Base-by-base conservation (phyloP, 345 rosid genomes). In the Salix viminalis region DNA sequence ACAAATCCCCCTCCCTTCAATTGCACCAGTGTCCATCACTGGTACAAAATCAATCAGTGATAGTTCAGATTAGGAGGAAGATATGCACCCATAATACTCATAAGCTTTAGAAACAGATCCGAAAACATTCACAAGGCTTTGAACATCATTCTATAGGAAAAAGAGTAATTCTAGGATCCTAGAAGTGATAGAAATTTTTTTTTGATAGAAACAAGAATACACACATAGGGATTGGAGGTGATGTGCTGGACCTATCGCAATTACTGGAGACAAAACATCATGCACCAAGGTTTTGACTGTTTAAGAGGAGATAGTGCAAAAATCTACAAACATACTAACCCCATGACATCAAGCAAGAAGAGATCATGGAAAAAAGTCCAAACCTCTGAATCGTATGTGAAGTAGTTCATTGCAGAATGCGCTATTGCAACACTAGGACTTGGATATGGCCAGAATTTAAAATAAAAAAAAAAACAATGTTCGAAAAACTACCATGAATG, bases 21-120 rank as follows among this genome's bases (percentile, higher is more conserved):
- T 88, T 76, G 88, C 86, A 65, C 73, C 84, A 78, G 87, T 77
- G 71, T 90, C 94, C 85, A 88, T 91, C 79, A 89, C 90, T 89
- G 72, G 68, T 73, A 79, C 50, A 42, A 83, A 62, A 79, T 19
- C 68, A 78, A 76, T 70, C 46, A 79, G 73, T 26, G 50, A 64
- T 34, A 37, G 78, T 34, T 37, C 36, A 37, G 6, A 50, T 23
- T 23, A 16, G 21, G n/a, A 5, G 2, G 16, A 18, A 52, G 7
- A 65, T 10, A 21, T 52, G 66, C 15, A 52, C 50, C 14, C 52
- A 12, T 2, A 65, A 64, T 2, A 16, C 12, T 15, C 34, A 54
- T 5, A 21, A 19, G 48, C 50, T 74, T 18, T 14, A 26, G 42
- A 67, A 36, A 30, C 42, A 48, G 23, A 21, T 54, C n/a, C 19